These are phyloP conservation scores for Cyanodermella asteris DNA, from an alignment of 2,329 filamentous ascomycete genomes.

Conservation along the genomic window DNA sequence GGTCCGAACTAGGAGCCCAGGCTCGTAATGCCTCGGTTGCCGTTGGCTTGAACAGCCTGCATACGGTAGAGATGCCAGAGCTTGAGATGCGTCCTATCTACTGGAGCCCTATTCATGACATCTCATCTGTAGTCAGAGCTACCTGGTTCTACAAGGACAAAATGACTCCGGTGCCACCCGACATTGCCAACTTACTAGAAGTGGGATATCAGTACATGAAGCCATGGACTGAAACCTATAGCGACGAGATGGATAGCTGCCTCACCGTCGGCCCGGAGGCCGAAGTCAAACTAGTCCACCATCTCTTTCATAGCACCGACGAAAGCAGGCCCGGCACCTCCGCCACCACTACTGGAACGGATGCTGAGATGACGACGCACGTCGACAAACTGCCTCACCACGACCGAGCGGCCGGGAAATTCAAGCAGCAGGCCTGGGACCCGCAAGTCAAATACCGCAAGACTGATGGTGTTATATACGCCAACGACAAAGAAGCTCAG, in stretches of 20 bases:
- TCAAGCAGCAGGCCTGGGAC: not conserved
- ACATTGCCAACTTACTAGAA: constrained; percentile 79
- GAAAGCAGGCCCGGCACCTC: constrained; percentile 16
- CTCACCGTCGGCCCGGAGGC: constrained; percentile 73
- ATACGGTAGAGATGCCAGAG: constrained; percentile 64
- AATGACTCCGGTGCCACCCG: constrained; percentile 70
- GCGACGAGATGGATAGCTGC: constrained; percentile 73
- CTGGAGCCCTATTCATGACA: constrained; percentile 84
- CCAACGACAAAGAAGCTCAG: constrained; percentile 53
- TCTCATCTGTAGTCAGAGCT: constrained; percentile 58
- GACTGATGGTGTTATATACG: constrained; percentile 50
- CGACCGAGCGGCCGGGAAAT: not conserved
- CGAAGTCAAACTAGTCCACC: constrained; percentile 75
- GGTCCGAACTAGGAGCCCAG: too few relatives aligned
- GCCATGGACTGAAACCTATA: constrained; percentile 83
- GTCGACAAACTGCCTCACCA: too few relatives aligned
- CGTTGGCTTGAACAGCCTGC: constrained; percentile 74
- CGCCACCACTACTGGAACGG: constrained; percentile 14
- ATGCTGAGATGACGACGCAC: too few relatives aligned
- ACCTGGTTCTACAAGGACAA: constrained; percentile 98
- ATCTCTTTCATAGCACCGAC: constrained; percentile 46
- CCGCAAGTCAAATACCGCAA: not conserved
- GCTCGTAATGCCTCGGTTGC: constrained; percentile 53
- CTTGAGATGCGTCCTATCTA: constrained; percentile 84
- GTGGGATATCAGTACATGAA: constrained; percentile 70